Base-by-base conservation (phyloP, 768 basidiomycete species). In the Rhizopogon rudus region DNA sequence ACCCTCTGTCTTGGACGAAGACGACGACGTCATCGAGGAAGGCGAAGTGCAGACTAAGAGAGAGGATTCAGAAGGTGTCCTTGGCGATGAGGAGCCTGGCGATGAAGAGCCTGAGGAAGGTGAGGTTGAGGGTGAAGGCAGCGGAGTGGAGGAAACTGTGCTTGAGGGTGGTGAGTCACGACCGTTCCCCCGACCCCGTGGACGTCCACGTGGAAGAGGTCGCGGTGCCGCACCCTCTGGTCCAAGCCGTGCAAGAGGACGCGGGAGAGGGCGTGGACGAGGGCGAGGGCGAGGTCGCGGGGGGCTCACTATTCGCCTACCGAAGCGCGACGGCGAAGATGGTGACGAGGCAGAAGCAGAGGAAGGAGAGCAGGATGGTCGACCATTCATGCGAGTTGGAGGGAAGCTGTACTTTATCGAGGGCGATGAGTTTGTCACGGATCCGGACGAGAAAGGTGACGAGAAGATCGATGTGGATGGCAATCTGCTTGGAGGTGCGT, bases 381-480 rank as follows among this genome's bases (percentile, higher is more conserved):
- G 87, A 60, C 84, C 87, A 1, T 90, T 87, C 73, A 75, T 84
- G 37, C 81, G 77, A 64, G 81, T 97, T 61, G 83, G 86, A 39
- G 92, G 88, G 9, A 77, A 83, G 60, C 78, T 82, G 5, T 88
- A 87, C 66, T 74, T 86, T 44, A 87, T 97, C 50, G 89, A 92
- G 37, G 88, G 88, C 44, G 96, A 98, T 67, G 96, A 98, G 72
- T 86, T 93, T 59, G 73, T 88, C 46, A 87, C 93, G 6, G 84
- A 85, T 1, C 81, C 92, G 45, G 89, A 98, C 64, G 78, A 83
- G 51, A 91, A 86, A 60, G 97, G 96, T 5, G 87, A 98, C 70
- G 81, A 85, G 57, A 99, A 99, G 75, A 89, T 99, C 22, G 95
- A 98, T 66, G 75, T 74, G 57, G 79, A 84, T 57, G 97, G 96